These are phyloP conservation scores for Leishmania tropica DNA, from an alignment of 208 protist genomes.

Conservation along the genomic window DNA sequence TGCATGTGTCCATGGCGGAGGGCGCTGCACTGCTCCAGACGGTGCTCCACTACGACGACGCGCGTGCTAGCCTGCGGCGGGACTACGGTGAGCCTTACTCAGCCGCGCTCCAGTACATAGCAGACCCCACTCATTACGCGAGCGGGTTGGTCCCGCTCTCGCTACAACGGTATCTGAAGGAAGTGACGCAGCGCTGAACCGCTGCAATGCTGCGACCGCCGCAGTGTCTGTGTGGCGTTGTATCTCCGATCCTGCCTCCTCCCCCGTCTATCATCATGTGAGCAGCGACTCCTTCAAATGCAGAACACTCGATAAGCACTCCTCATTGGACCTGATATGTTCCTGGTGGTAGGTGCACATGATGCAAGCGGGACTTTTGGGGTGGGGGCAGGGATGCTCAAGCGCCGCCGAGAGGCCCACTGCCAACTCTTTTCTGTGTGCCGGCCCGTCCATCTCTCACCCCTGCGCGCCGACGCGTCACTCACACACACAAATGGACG, in stretches of 20 bases:
- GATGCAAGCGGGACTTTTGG: background rate
- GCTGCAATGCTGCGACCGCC: background rate
- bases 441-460: background rate
- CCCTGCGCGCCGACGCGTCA: background rate
- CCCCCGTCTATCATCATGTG: no score
- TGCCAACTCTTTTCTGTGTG: background rate
- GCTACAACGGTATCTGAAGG: constrained; percentile 15
- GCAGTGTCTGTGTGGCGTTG: background rate
- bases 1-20: constrained; percentile 13
- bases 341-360: background rate
- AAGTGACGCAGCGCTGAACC: constrained; percentile 2
- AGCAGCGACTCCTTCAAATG: background rate
- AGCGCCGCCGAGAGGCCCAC: background rate
- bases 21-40: constrained; percentile 26
- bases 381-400: background rate
- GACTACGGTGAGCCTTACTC: constrained; percentile 23
- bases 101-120: constrained; percentile 19
- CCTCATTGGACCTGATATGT: background rate
- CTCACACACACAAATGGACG: background rate
- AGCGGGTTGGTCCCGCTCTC: constrained; percentile 20
- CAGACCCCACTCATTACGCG: constrained; percentile 13
- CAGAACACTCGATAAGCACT: background rate
- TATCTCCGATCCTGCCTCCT: background rate
- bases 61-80: constrained; percentile 13
- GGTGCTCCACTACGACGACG: constrained; percentile 25